Base-by-base conservation (phyloP, 2,329 filamentous ascomycete genomes). In the Beauveria brongniartii region DNA sequence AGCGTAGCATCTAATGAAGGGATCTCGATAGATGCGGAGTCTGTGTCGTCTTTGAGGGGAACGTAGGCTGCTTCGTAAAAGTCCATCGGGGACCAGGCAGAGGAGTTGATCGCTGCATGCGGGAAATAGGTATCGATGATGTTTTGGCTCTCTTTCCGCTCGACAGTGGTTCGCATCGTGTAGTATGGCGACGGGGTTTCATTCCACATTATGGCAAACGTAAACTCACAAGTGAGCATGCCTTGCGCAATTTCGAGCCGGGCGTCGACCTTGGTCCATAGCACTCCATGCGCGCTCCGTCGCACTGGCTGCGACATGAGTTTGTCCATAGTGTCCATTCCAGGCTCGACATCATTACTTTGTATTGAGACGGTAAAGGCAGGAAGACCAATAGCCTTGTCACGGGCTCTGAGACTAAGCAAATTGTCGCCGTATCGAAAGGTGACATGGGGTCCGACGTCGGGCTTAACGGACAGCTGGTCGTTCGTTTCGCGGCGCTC, bases 21-120 rank as follows among this genome's bases (percentile, higher is more conserved):
- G 6, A 84, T 70, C 3, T 73, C 43, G 41, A 84, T 74, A 0
- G 73, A 70, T 1, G 69, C 66, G 0, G 77, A 62, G 3, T 70
- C 65, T 18, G 68, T 62, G 57, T 81, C 76, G 5, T 74, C 67
- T n/a, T 74, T 75, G 12, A 75, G 64, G 1, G 89, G 86, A 2
- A 86, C 80, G 67, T 86, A 81, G 1, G 89, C 86, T 18, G 84
- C 83, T 57, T 88, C 81, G 67, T 92, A 92, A 69, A 92, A 92
- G 61, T 78, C 77, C 66, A 80, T 77, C 0, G 81, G 79, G 2
- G 78, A 79, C 70, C 72, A 76, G 22, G 67, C 67, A 62, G 67
- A 58, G 24, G 51, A 26, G 54, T 59, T 57, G 26, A 56, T 24
- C 12, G 41, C 52, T 5, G 59, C 26, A 14, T 51, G 44, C 8